Evolutionary conservation across 148 eudicot genomes (phyloP).

Genomic region (Polygonum maritimum): DNA sequence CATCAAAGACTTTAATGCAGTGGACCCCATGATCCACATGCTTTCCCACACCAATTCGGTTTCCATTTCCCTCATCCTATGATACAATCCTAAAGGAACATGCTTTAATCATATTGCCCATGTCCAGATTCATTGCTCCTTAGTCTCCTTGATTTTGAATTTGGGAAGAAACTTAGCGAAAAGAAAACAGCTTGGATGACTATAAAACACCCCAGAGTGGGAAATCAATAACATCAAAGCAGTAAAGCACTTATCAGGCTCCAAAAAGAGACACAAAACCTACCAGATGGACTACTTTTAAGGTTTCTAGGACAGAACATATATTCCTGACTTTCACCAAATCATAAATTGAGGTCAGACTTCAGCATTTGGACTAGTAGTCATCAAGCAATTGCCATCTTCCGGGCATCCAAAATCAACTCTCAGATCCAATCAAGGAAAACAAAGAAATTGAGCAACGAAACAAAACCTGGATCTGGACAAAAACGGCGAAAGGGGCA

Average conservation of each 20-base stretch:
- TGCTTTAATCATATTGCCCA: not conserved
- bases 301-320: not conserved
- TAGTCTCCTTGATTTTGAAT: not conserved
- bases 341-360: not conserved
- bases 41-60: not conserved
- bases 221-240: not conserved
- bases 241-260: not conserved
- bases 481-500: conserved; percentile 41
- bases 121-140: not conserved
- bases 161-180: not conserved
- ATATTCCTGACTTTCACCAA: not conserved
- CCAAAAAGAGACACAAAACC: not conserved
- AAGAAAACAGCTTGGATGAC: not conserved
- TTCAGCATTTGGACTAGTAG: not conserved
- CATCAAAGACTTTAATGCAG: not conserved
- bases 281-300: not conserved
- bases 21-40: not conserved
- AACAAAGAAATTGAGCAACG: not conserved
- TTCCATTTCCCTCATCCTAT: conserved; percentile 5
- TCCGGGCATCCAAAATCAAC: not conserved
- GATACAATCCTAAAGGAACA: not conserved
- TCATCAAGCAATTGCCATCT: not conserved
- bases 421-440: not conserved
- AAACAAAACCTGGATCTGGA: conserved; percentile 78
- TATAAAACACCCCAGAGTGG: not conserved